These are phyloP conservation scores for Neopestalotiopsis sp. DNA, from an alignment of 2,329 filamentous ascomycete genomes.

Conservation along the genomic window DNA sequence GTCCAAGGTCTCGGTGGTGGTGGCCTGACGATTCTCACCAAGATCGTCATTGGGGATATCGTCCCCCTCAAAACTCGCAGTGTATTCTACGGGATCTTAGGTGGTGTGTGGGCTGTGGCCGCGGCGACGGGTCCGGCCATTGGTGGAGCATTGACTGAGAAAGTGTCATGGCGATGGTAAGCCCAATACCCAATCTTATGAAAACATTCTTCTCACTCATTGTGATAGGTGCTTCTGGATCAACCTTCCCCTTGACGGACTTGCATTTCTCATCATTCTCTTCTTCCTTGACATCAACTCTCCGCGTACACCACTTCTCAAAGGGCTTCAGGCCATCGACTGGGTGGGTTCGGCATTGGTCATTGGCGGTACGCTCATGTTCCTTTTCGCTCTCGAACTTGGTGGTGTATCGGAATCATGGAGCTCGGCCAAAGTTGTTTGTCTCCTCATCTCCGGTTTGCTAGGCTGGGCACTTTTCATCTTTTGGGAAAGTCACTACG, in stretches of 20 bases:
- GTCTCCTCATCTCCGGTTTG: constrained; percentile 42
- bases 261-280: constrained; percentile 26
- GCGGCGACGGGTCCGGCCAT: constrained; percentile 28
- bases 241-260: constrained; percentile 30
- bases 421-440: constrained; percentile 39
- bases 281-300: constrained; percentile 42
- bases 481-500: constrained; percentile 39
- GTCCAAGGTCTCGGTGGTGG: constrained; percentile 43
- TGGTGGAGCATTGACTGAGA: constrained; percentile 30
- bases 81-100: constrained; percentile 34
- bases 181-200: no score
- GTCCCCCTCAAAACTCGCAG: constrained; percentile 37
- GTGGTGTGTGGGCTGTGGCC: constrained; percentile 56
- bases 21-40: constrained; percentile 40
- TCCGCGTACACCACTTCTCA: constrained; percentile 44
- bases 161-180: constrained; percentile 30
- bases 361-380: constrained; percentile 40
- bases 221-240: constrained; percentile 25
- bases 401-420: constrained; percentile 45
- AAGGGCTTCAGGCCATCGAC: constrained; percentile 57
- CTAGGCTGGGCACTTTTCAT: constrained; percentile 41
- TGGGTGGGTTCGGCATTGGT: constrained; percentile 43
- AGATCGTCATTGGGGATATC: constrained; percentile 43
- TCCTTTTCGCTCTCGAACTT: constrained; percentile 47
- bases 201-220: no score